Percentiles rank a stretch among this genome's conserved stretches.
phyloP scores from a whole-genome alignment of 495 filamentous ascomycete species.

The Hamigera avellanea region DNA sequence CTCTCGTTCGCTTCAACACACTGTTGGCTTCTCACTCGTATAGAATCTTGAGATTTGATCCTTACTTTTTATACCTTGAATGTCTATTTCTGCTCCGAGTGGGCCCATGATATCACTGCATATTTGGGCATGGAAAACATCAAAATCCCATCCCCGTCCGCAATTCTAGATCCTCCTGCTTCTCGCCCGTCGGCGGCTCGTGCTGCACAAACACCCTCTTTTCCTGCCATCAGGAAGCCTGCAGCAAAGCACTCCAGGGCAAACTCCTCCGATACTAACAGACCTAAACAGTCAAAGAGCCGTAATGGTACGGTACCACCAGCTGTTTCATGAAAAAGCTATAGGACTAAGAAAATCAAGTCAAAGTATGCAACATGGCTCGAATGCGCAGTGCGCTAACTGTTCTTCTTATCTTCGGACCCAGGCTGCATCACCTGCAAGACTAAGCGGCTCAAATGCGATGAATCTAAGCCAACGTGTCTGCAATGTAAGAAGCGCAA shows the following conservation, averaged over 20 bases:
- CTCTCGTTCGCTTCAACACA: background rate
- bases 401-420: conserved; percentile 10
- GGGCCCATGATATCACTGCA: conserved; percentile 5
- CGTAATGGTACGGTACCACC: conserved; percentile 54
- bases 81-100: background rate
- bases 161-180: conserved; percentile 39
- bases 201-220: conserved; percentile 21
- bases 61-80: background rate
- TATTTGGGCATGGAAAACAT: conserved; percentile 45
- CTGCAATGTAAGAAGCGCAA: conserved; percentile 60
- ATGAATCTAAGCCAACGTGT: conserved; percentile 67
- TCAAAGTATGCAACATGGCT: no score
- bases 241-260: conserved; percentile 11
- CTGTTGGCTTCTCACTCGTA: background rate
- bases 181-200: conserved; percentile 12
- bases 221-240: conserved; percentile 18
- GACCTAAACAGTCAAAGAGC: conserved; percentile 74
- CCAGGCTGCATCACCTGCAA: conserved; percentile 75
- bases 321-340: conserved; percentile 4
- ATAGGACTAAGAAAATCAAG: background rate
- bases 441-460: conserved; percentile 70
- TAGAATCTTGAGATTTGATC: background rate
- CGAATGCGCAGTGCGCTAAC: conserved; percentile 22
- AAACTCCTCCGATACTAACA: conserved; percentile 21
- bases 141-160: conserved; percentile 52